Evolutionary conservation across 768 basidiomycete species (phyloP), one percentile per base, ranked within the genome.

Genomic region (Boletales sp.): DNA sequence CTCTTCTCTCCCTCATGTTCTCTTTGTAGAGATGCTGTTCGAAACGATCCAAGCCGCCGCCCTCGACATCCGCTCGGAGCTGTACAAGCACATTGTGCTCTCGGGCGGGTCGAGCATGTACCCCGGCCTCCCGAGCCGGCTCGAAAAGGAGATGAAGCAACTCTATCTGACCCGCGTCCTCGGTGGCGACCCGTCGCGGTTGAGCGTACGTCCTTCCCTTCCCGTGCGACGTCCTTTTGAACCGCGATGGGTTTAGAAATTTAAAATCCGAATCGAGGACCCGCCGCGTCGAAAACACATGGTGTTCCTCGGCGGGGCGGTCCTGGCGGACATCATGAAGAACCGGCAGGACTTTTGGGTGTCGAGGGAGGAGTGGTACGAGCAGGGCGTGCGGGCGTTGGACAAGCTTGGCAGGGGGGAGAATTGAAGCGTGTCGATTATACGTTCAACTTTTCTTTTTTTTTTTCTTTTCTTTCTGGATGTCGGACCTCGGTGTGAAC

Each of bases 61-160:
- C 0, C 81, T 97, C 30, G 97, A 98, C 65, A 74, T 87, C 42
- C 89, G 97, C 50, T 31, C 85, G 0, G 95, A 98, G 57, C 77
- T 99, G 4, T 99, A 97, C 80, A 97, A 97, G 66, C 97, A 98
- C 69, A 86, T 98, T 58, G 95, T 99, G 12, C 84, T 99, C 24
- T 97, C 93, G 5, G 97, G 97, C 45, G 97, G 97, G 8, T 95
- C 93, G 3, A 94, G 90, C 69, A 98, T 98, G 95, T 98, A 98
- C 67, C 95, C 97, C 29, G 97, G 97, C 24, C 81, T 99, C 48
- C 97, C 97, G 11, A 92, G 89, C 66, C 84, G 97, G 40, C 77
- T 99, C 39, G 97, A 98, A 73, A 98, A 98, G 75, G 95, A 99
- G 75, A 93, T 98, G 89, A 98, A 98, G 71, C 97, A 98, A 69